Conservation (phyloP, 768 basidiomycete genomes). For the Candolleomyces efflorescens region DNA sequence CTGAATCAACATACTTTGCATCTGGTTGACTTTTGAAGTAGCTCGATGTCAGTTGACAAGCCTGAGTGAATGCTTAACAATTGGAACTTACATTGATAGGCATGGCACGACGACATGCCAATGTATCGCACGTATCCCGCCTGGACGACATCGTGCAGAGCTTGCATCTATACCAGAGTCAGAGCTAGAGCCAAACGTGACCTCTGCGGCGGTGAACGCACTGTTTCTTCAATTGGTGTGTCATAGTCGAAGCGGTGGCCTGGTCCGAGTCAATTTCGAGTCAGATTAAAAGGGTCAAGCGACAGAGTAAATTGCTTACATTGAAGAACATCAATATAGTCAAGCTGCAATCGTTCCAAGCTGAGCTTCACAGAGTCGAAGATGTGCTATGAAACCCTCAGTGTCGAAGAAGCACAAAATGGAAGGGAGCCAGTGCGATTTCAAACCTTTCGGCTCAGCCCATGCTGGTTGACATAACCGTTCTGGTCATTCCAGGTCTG, state of each 20-base stretch:
- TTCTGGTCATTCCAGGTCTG: slow-evolving; percentile 29
- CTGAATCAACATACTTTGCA: slow-evolving; percentile 56
- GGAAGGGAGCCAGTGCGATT: slow-evolving; percentile 18
- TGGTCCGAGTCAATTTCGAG: too few species aligned
- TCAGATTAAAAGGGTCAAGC: too few species aligned
- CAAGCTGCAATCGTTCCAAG: slow-evolving; percentile 64
- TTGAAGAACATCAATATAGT: slow-evolving; percentile 75
- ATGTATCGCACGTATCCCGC: slow-evolving; percentile 60
- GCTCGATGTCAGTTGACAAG: too few species aligned
- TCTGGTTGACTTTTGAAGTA: too few species aligned
- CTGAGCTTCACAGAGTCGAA: slow-evolving; percentile 64
- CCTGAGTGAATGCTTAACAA: too few species aligned
- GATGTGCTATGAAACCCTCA: too few species aligned
- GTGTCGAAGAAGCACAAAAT: too few species aligned
- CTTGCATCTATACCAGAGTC: slow-evolving; percentile 64
- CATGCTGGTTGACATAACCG: slow-evolving; percentile 58
- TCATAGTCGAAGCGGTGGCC: slow-evolving; percentile 54
- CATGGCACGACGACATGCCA: slow-evolving; percentile 53
- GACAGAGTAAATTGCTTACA: too few species aligned
- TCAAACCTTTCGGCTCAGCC: slow-evolving; percentile 31
- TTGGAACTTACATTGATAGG: slow-evolving; percentile 47
- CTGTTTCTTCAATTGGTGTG: slow-evolving; percentile 59
- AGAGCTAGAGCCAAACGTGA: too few species aligned
- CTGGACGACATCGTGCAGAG: slow-evolving; percentile 61
- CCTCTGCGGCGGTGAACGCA: too few species aligned